Evolutionary conservation across 2,329 filamentous ascomycete species (phyloP).

Genomic region (Cercospora citrullina): DNA sequence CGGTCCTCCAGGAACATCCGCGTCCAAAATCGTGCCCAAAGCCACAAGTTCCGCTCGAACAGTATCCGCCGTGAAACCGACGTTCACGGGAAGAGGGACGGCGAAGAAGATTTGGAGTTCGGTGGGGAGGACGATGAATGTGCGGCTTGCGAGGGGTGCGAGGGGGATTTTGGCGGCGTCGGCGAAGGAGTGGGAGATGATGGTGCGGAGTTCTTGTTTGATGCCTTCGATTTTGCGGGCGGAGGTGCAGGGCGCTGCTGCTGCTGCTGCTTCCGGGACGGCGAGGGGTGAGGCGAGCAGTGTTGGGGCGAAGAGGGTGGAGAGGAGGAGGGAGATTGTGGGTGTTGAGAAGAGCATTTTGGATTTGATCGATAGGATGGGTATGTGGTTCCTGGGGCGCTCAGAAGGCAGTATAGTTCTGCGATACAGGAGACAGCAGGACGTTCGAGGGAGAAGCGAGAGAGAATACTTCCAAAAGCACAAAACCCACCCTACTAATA

Average conservation of each 20-base stretch:
- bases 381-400: neutral
- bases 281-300: neutral
- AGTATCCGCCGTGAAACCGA: slow-evolving; percentile 18
- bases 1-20: slow-evolving; percentile 12
- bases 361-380: neutral
- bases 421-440: neutral
- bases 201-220: slow-evolving; percentile 23
- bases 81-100: slow-evolving; percentile 12
- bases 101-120: slow-evolving; percentile 2
- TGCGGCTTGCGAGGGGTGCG: slow-evolving; percentile 13
- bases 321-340: neutral
- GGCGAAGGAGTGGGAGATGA: slow-evolving; percentile 14
- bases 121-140: slow-evolving; percentile 12
- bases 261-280: neutral
- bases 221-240: slow-evolving; percentile 10
- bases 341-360: neutral
- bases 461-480: neutral
- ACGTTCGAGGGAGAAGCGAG: neutral
- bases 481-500: neutral
- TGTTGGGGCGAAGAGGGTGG: neutral
- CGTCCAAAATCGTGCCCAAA: slow-evolving; percentile 13
- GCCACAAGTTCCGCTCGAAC: slow-evolving; percentile 17
- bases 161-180: slow-evolving; percentile 17
- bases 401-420: neutral
- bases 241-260: slow-evolving; percentile 1